These are phyloP conservation scores for Bolboschoenoplectus hybrid DNA, from an alignment of 202 grass and related monocot species.

Conservation along the genomic window DNA sequence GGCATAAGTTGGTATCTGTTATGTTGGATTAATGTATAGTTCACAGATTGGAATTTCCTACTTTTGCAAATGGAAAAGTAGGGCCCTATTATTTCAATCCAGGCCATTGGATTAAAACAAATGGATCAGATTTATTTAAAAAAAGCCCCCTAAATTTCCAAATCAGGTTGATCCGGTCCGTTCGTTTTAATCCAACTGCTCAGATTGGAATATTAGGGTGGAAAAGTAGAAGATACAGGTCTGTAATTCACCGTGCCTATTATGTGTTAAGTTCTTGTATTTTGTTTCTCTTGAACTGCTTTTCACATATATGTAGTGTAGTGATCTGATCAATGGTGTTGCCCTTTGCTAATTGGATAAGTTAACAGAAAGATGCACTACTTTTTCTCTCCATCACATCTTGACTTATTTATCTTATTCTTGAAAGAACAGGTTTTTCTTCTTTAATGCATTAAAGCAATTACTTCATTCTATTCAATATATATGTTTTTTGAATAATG, in stretches of 20 bases:
- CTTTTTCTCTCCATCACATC: background rate
- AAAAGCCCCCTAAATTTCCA: no score
- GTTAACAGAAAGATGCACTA: background rate
- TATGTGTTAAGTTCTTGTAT: background rate
- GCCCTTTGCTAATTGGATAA: background rate
- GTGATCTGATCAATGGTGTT: background rate
- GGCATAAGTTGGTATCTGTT: background rate
- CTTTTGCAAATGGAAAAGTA: no score
- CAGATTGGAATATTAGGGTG: no score
- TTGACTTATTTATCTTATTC: background rate
- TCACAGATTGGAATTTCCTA: no score
- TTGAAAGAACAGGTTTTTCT: background rate
- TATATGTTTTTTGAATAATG: constrained; percentile 50
- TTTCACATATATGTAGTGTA: background rate
- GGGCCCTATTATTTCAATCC: no score
- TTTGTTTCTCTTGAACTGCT: background rate
- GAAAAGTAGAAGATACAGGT: background rate
- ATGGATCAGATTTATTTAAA: no score
- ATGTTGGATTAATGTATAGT: background rate
- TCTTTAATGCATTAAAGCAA: background rate
- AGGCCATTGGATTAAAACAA: no score
- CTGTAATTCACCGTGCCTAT: background rate
- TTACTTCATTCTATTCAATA: background rate
- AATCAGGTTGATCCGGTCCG: no score
- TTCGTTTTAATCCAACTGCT: no score